phyloP scores from a whole-genome alignment of 106 monocot species.

The Dendrobium chrysotoxum region DNA sequence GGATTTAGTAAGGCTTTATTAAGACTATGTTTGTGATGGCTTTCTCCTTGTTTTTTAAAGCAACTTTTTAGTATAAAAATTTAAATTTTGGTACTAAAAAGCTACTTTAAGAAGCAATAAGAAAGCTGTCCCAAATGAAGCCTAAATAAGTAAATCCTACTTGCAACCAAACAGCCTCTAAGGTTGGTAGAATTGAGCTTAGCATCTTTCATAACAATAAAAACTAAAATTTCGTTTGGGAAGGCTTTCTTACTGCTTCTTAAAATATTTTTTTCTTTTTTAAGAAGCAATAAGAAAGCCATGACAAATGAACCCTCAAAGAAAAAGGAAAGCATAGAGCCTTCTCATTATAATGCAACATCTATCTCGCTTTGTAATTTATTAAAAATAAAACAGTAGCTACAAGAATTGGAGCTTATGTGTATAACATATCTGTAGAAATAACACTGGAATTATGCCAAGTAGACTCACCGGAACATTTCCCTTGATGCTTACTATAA shows the following conservation, averaged over 20 bases:
- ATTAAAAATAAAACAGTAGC: not conserved
- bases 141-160: too few relatives aligned
- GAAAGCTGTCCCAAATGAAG: too few relatives aligned
- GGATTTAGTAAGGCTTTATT: too few relatives aligned
- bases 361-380: not conserved
- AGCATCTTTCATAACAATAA: not conserved
- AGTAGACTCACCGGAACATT: slow-evolving; percentile 3
- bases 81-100: too few relatives aligned
- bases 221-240: too few relatives aligned
- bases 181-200: not conserved
- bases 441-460: not conserved
- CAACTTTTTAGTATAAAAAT: too few relatives aligned
- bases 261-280: not conserved
- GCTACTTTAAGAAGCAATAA: too few relatives aligned
- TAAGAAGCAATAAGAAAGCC: too few relatives aligned
- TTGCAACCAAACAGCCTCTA: too few relatives aligned
- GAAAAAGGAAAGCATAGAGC: not conserved
- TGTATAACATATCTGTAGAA: not conserved
- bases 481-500: not conserved
- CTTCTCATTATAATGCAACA: not conserved
- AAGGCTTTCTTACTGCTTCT: too few relatives aligned
- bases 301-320: not conserved
- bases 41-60: too few relatives aligned
- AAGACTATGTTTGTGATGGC: too few relatives aligned
- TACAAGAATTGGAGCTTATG: not conserved